A percentile compares a stretch with the other conserved stretches of the same genome.
Evolutionary conservation across 2,329 filamentous ascomycete species (phyloP).

Genomic region (Cephalotrichum gorgonifer): DNA sequence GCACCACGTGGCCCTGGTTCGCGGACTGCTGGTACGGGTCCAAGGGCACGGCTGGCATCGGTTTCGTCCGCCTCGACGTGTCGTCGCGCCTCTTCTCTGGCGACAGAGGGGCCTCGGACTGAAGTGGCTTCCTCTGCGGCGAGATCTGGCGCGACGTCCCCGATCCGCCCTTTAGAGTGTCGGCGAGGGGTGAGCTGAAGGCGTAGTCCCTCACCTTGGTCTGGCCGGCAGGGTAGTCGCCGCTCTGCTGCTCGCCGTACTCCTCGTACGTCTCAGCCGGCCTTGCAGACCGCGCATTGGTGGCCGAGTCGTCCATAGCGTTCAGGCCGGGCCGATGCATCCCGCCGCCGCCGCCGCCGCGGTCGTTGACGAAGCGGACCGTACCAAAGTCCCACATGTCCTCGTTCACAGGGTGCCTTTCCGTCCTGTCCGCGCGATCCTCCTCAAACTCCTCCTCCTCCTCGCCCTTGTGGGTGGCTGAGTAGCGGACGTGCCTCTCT

Average conservation of each 20-base stretch:
- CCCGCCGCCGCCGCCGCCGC: conserved; percentile 43
- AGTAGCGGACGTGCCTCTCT: conserved; percentile 80
- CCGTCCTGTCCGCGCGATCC: conserved; percentile 31
- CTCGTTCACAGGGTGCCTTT: conserved; percentile 54
- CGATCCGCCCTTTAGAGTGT: conserved; percentile 43
- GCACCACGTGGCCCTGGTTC: conserved; percentile 50
- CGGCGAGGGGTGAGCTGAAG: conserved; percentile 27
- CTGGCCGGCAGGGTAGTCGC: too few species aligned
- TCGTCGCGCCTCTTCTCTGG: conserved; percentile 33
- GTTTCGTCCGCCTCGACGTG: conserved; percentile 9
- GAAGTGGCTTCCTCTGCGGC: conserved; percentile 47
- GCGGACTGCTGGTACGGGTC: conserved; percentile 29
- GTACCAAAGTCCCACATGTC: conserved; percentile 99
- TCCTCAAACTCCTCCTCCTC: conserved; percentile 62
- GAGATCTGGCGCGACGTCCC: conserved; percentile 46
- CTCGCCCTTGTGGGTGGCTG: conserved; percentile 64
- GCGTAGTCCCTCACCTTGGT: conserved; percentile 38
- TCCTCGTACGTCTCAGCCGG: conserved; percentile 37
- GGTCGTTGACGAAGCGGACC: conserved; percentile 66
- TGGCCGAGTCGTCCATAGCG: conserved; percentile 69
- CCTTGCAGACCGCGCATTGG: conserved; percentile 59
- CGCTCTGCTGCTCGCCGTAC: conserved; percentile 41
- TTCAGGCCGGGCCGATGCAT: conserved; percentile 48
- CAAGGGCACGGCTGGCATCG: background rate
- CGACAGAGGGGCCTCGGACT: conserved; percentile 27